Percentiles rank a stretch among this genome's conserved stretches.
phyloP scores from a whole-genome alignment of 257 asterid species.

The Galeopsis tetrahit region DNA sequence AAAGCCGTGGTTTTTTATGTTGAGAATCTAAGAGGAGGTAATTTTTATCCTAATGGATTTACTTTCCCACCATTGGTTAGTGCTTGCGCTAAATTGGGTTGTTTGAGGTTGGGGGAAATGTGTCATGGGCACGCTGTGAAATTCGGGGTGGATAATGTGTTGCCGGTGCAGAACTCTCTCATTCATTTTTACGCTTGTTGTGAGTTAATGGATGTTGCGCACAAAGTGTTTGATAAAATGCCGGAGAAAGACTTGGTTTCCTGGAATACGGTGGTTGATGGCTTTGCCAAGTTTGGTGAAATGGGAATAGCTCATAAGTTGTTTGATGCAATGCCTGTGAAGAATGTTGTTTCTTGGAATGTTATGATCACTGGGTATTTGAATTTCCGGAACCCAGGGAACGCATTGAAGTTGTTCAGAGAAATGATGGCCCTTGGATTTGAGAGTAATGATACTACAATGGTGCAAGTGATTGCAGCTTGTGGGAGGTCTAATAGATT shows the following conservation, averaged over 20 bases:
- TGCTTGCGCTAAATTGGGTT: slow-evolving; percentile 58
- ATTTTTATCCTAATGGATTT: slow-evolving; percentile 58
- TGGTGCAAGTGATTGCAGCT: slow-evolving; percentile 59
- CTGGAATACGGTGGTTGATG: slow-evolving; percentile 60
- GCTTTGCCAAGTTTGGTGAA: slow-evolving; percentile 55
- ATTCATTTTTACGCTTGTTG: slow-evolving; percentile 62
- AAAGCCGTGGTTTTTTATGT: slow-evolving; percentile 58
- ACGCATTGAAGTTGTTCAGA: slow-evolving; percentile 63
- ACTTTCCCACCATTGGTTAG: slow-evolving; percentile 70
- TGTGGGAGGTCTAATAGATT: slow-evolving; percentile 78
- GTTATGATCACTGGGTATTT: slow-evolving; percentile 69
- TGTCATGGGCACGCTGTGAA: slow-evolving; percentile 72
- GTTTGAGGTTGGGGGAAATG: slow-evolving; percentile 57
- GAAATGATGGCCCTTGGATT: slow-evolving; percentile 48
- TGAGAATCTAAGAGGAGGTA: slow-evolving; percentile 55
- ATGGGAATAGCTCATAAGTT: slow-evolving; percentile 54
- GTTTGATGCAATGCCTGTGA: slow-evolving; percentile 64
- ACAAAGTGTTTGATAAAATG: slow-evolving; percentile 56
- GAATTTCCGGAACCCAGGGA: slow-evolving; percentile 57
- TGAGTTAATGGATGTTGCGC: slow-evolving; percentile 47
- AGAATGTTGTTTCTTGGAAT: slow-evolving; percentile 64
- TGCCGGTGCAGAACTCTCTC: slow-evolving; percentile 67
- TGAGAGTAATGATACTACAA: slow-evolving; percentile 47
- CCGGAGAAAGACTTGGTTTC: slow-evolving; percentile 55
- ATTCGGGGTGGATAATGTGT: slow-evolving; percentile 60